Base-by-base conservation (phyloP, 805 yeast genomes). In the Cyberlindnera maritima region DNA sequence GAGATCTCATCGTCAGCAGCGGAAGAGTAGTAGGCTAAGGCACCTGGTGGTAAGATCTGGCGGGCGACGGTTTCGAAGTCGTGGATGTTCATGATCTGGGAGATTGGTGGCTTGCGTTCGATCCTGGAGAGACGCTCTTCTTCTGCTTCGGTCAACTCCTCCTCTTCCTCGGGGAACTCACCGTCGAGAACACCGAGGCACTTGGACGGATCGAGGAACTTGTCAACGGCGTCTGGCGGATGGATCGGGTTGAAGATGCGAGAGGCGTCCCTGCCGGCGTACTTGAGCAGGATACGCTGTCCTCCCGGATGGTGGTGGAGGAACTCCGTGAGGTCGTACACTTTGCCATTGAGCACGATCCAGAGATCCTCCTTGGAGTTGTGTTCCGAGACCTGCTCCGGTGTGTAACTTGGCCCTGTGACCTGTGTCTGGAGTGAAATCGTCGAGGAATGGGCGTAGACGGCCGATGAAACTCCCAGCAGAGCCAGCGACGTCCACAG, bases 1-100 rank as follows among this genome's bases (percentile, higher is more conserved):
- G 96, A 78, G 56, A 92, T 79, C 69, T 92, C 98, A 65, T 92
- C 98, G 66, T 92, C 97, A 15, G 96, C 77, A 10, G 92, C 98
- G 31, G 90, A 80, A 4, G 95, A 85, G 63, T 90, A 92, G 66
- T 92, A 92, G 13, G 94, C 94, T 95, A 97, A 88, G 0, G 94
- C 97, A 28, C 79, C 77, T 46, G 79, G 81, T 26, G 88, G 77
- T 74, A 92, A 71, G 29, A 88, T 85, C 49, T 82, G 77, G 42
- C 88, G 75, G 3, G 98, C 97, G 38, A 92, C 80, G 57, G 79
- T 77, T 65, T 92, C 98, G 61, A 92, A 90, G 65, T 92, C 98
- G 57, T 81, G 83, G 49, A 88, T 58, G 59, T 94, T 92, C 62
- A 82, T 80, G 48, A 91, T 76, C 57, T 80, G 81, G 8, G 79